Base-by-base conservation (phyloP, 768 basidiomycete species). In the Hemileccinum impolitum region DNA sequence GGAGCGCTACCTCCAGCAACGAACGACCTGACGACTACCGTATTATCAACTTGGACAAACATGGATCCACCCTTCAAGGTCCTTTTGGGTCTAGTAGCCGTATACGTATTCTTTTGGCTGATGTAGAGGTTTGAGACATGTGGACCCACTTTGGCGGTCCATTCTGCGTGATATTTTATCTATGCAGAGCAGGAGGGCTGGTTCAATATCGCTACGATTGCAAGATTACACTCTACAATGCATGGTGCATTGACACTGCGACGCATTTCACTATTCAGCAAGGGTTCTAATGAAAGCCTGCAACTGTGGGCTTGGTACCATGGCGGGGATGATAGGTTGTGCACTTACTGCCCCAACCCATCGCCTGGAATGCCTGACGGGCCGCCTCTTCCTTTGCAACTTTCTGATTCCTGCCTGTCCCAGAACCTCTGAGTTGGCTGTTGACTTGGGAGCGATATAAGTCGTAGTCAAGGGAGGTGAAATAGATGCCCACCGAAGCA, bases 331-430 rank as follows among this genome's bases (percentile, higher is more conserved):
- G 17, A 30, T 8, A n/a, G 23, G 10, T n/a, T 47, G 38, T 34
- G n/a, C 15, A 6, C 60, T 56, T 47, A 62, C 60, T 60, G 58
- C 72, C 72, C 81, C 82, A 84, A 45, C 78, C 76, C 74, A 84
- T 70, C 3, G 67, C 50, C 11, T 59, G 58, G 67, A 73, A 82
- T 40, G 84, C 83, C 46, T 76, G 69, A 34, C 76, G 75, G 28
- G 81, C 82, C n/a, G 84, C 84, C 52, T 81, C 78, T 66, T 85
- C 82, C 54, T 84, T 85, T 8, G 84, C 84, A n/a, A 66, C 40
- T 54, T 85, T 86, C 63, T 84, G 82, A 48, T 72, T 85, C 51
- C 77, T 80, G 18, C 78, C 84, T 4, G 42, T 53, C 0, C 82
- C 84, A 4, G 61, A 43, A 19, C 83, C 84, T 52, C 57, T 72